Evolutionary conservation across 768 basidiomycete species (phyloP), one percentile per base, ranked within the genome.

Genomic region (Tephrocybe sp.): DNA sequence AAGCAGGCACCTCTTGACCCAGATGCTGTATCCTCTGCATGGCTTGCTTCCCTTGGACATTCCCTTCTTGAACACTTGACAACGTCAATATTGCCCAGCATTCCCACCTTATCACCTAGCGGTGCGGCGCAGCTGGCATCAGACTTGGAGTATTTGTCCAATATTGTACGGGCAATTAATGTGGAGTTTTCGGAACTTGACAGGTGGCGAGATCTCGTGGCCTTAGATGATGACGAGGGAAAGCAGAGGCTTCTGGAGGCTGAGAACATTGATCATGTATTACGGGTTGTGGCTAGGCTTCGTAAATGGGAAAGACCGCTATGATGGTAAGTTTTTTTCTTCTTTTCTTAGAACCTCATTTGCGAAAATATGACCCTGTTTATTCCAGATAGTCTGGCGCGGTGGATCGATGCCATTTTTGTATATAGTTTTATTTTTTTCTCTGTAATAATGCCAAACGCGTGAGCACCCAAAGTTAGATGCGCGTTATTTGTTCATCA

Each of bases 41-140:
- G 96, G 95, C 82, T 98, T 10, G 81, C 87, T 31, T 94, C 92
- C 8, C 79, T 98, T n/a, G 89, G 92, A 0, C 84, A 89, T 40
- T 78, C 86, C 11, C 80, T 94, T 39, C 74, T 96, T 33, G 73
- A 80, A 2, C 80, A 94, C 63, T 73, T 99, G 40, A 89, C 88
- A 3, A 62, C 66, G 22, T 72, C 72, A 16, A 74, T 92, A 30
- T 76, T 99, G 1, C 92, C 95, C 12, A 72, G 73, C 26, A 88
- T 98, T 49, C 69, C 74, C 2, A 70, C 72, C 23, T 68, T 98
- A 41, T 80, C 83, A 2, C 56, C 65, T 9, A 70, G 77, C 0
- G 96, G 95, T 4, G 83, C 89, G 1, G 83, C 85, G 17, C 97
- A 99, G 63, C 77, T 99, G 16, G 74, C 80, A 2, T 86, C 87